Percentiles rank a stretch among this genome's conserved stretches.
These are phyloP conservation scores for Fomitopsis schrenkii DNA, from an alignment of 1,284 basidiomycete genomes.

Conservation along the genomic window DNA sequence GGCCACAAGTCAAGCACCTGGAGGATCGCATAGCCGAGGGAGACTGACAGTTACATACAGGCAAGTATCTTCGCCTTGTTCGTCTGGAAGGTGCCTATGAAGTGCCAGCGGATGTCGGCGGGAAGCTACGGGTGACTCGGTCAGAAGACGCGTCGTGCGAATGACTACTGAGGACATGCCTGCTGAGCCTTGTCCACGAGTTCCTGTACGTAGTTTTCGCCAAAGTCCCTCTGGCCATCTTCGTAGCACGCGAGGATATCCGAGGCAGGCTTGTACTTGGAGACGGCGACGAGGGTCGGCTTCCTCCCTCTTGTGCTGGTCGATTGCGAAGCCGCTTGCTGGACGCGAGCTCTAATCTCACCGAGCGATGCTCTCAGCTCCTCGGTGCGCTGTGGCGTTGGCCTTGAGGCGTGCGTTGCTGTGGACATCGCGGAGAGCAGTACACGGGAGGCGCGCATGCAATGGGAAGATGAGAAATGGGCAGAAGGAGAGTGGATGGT, in stretches of 20 bases:
- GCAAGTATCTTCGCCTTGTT: constrained; percentile 95
- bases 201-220: constrained; percentile 98
- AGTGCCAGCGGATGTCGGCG: constrained; percentile 89
- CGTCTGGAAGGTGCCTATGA: constrained; percentile 92
- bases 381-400: constrained; percentile 28
- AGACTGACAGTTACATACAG: constrained; percentile 42
- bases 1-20: background rate
- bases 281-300: constrained; percentile 79
- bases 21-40: background rate
- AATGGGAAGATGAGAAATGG: background rate
- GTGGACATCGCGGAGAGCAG: background rate
- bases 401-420: background rate
- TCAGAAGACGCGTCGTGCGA: background rate
- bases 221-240: constrained; percentile 85
- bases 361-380: constrained; percentile 51
- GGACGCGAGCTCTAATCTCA: constrained; percentile 47
- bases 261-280: constrained; percentile 89
- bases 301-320: constrained; percentile 11
- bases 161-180: constrained; percentile 41
- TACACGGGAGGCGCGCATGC: background rate
- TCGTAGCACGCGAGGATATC: constrained; percentile 85
- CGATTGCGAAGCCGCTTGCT: constrained; percentile 25
- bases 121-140: constrained; percentile 55
- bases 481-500: background rate
- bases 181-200: constrained; percentile 83